phyloP scores from a whole-genome alignment of 1,284 basidiomycete species.

The Tremellales sp. region DNA sequence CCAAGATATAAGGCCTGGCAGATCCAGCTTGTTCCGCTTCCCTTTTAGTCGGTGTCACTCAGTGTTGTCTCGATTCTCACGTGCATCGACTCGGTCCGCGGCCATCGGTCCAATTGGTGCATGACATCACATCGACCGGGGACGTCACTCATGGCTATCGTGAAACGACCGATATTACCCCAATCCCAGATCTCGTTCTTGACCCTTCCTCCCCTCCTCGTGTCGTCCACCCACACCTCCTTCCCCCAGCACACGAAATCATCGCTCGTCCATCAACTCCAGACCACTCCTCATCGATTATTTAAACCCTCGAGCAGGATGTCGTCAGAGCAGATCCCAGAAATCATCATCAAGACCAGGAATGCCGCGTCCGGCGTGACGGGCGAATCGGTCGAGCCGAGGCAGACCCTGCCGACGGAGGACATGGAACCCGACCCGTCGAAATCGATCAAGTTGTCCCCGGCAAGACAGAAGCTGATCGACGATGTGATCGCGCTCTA shows the following conservation, averaged over 20 bases:
- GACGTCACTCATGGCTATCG: too few relatives aligned
- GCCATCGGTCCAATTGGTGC: too few relatives aligned
- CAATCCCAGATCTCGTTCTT: constrained; percentile 16
- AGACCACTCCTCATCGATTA: neutral
- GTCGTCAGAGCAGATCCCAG: constrained; percentile 18
- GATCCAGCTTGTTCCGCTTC: too few relatives aligned
- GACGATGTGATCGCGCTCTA: constrained; percentile 39
- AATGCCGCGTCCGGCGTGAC: constrained; percentile 27
- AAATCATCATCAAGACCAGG: constrained; percentile 31
- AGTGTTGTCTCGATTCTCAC: too few relatives aligned
- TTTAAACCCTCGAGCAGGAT: constrained; percentile 9
- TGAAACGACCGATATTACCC: constrained; percentile 14
- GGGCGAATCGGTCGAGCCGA: constrained; percentile 29
- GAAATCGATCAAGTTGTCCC: constrained; percentile 29
- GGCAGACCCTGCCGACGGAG: constrained; percentile 34
- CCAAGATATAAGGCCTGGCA: too few relatives aligned
- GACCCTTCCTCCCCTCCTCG: constrained; percentile 12
- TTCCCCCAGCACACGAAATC: neutral
- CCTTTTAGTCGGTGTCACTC: too few relatives aligned
- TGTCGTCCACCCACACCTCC: neutral
- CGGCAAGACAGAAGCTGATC: constrained; percentile 31
- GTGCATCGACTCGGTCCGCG: too few relatives aligned
- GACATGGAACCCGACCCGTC: constrained; percentile 35
- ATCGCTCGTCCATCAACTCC: constrained; percentile 1
- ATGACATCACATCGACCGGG: too few relatives aligned